These are phyloP conservation scores for Ophiostoma ulmi DNA, from an alignment of 2,329 filamentous ascomycete genomes.

Conservation along the genomic window DNA sequence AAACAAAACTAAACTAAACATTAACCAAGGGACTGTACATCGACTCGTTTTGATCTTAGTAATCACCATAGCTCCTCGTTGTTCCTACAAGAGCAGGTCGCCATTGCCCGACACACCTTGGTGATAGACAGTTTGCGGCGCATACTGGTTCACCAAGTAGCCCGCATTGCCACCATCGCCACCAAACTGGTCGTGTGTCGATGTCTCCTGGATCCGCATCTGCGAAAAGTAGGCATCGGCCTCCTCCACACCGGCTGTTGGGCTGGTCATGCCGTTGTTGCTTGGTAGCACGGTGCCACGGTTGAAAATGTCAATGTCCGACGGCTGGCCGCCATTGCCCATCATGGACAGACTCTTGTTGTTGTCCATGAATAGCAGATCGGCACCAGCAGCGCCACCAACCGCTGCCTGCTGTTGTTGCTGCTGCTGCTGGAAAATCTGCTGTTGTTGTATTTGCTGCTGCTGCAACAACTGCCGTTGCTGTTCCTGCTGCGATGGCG, in stretches of 20 bases:
- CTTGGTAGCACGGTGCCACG: slow-evolving; percentile 25
- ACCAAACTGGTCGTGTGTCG: slow-evolving; percentile 55
- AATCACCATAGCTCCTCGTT: neutral
- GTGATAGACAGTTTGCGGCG: slow-evolving; percentile 69
- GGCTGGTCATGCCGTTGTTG: slow-evolving; percentile 46
- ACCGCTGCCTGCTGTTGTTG: slow-evolving; percentile 19
- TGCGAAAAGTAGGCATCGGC: slow-evolving; percentile 88
- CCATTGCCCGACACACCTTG: slow-evolving; percentile 61
- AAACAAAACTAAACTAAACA: neutral
- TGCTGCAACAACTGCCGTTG: slow-evolving; percentile 23
- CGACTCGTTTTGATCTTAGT: neutral
- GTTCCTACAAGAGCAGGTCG: slow-evolving; percentile 56
- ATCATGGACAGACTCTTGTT: slow-evolving; percentile 59
- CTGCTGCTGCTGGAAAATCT: slow-evolving; percentile 18
- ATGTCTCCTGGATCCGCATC: slow-evolving; percentile 55
- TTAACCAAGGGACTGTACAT: neutral
- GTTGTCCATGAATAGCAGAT: slow-evolving; percentile 40
- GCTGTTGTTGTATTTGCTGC: slow-evolving; percentile 19
- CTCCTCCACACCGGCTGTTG: slow-evolving; percentile 72
- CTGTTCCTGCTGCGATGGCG: slow-evolving; percentile 22
- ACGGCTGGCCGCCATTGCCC: slow-evolving; percentile 49
- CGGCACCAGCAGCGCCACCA: slow-evolving; percentile 16
- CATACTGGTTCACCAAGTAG: slow-evolving; percentile 77
- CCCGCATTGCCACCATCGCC: slow-evolving; percentile 49
- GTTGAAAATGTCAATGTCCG: slow-evolving; percentile 46